A percentile compares a stretch with the other conserved stretches of the same genome.
Evolutionary conservation across 2,329 filamentous ascomycete genomes (phyloP).

Genomic region (Fusarium illudens): DNA sequence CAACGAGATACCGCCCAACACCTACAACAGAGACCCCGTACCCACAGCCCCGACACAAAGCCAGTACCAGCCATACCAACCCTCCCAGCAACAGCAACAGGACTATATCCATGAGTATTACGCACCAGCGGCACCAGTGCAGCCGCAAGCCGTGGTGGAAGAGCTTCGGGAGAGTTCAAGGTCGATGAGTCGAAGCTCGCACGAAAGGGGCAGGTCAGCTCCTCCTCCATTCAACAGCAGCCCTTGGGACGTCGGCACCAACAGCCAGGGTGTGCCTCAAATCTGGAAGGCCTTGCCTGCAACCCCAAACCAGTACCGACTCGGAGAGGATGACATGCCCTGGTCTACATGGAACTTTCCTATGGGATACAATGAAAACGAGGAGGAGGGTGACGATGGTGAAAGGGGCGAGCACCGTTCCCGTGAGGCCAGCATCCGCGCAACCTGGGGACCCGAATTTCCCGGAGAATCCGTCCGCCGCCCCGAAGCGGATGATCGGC

Average conservation of each 20-base stretch:
- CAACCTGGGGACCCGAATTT: constrained; percentile 33
- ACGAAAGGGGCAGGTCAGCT: constrained; percentile 59
- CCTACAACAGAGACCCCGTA: constrained; percentile 13
- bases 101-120: constrained; percentile 25
- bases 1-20: background rate
- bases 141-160: constrained; percentile 2
- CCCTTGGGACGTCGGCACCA: constrained; percentile 54
- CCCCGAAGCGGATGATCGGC: constrained; percentile 44
- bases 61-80: constrained; percentile 20
- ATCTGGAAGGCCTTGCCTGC: constrained; percentile 56
- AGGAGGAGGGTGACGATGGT: constrained; percentile 4
- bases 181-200: constrained; percentile 40
- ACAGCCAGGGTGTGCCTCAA: constrained; percentile 33
- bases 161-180: constrained; percentile 30
- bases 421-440: constrained; percentile 25
- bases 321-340: constrained; percentile 59
- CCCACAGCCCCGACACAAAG: constrained; percentile 8
- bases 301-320: constrained; percentile 45
- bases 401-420: constrained; percentile 2
- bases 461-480: constrained; percentile 5
- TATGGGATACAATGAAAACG: constrained; percentile 32
- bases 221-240: constrained; percentile 58
- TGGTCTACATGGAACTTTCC: constrained; percentile 52
- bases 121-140: constrained; percentile 7
- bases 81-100: constrained; percentile 15